Evolutionary conservation across 306 rosid species (phyloP), one percentile per base, ranked within the genome.

Genomic region (barrel medic (Medicago truncatula)): DNA sequence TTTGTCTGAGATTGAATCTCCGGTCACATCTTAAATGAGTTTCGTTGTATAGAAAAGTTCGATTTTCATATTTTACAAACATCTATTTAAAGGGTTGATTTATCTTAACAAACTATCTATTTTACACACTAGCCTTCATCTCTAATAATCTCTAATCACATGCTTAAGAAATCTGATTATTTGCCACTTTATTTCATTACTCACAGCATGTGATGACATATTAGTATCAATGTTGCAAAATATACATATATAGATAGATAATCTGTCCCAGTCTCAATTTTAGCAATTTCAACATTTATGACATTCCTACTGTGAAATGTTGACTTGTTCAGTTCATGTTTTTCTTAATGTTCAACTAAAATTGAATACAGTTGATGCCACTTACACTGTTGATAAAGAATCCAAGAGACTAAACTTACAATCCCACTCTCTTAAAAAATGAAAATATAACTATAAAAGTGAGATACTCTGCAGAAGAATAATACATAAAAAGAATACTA

Each of bases 401-500:
- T 7, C 28, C 50, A 44, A 73, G 38, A 65, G 43, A 52, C 7
- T 39, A 47, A 66, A 20, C 79, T 14, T 54, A 57, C 60, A 23
- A 49, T 58, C 53, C 38, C 79, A 52, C 67, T 56, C 74, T 56
- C 20, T 54, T 41, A 20, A 58, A 50, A 69, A 61, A 23, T 20
- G 23, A 58, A 67, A 68, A 82, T 67, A 73, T 23, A 54, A 28
- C 20, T 60, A 28, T 60, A 6, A 60, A 61, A 61, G 67, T 74
- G 80, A 69, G 78, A 78, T 75, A 69, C 44, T 81, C 38, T 74
- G 78, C 43, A 71, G 50, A 39, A 70, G 58, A 63, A 77, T 52
- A 74, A 74, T 41, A 44, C 65, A 58, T 52, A 56, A 56, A 56
- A 56, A 78, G 70, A 77, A 59, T 53, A 71, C 21, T 67, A 77